These are phyloP conservation scores for Chrysoporthe deuterocubensis DNA, from an alignment of 2,329 filamentous ascomycete species.

Conservation along the genomic window DNA sequence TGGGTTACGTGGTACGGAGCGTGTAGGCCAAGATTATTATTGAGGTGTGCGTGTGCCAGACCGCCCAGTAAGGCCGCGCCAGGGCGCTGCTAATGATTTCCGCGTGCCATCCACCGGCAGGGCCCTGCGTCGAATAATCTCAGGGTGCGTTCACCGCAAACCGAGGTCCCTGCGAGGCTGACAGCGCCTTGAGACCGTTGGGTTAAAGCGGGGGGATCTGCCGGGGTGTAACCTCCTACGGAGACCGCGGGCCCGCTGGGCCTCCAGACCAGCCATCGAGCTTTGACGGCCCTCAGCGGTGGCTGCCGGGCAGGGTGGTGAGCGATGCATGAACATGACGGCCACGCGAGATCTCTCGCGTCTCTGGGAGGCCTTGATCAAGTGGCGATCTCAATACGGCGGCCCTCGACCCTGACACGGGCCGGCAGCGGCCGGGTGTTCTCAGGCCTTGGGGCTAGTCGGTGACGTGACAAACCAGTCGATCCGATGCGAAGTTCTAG, in stretches of 20 bases:
- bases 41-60: neutral
- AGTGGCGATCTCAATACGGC: slow-evolving; percentile 12
- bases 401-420: neutral
- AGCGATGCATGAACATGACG: neutral
- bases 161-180: neutral
- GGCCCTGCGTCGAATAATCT: no score
- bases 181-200: neutral
- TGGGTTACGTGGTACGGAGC: neutral
- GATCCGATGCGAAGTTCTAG: slow-evolving; percentile 15
- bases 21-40: neutral
- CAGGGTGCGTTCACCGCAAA: neutral
- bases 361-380: neutral
- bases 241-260: slow-evolving; percentile 10
- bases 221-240: slow-evolving; percentile 26
- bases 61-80: neutral
- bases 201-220: slow-evolving; percentile 19
- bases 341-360: neutral
- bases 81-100: neutral
- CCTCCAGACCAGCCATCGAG: neutral
- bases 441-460: slow-evolving; percentile 6
- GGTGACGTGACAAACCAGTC: slow-evolving; percentile 11
- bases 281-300: neutral
- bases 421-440: neutral
- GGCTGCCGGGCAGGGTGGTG: no score
- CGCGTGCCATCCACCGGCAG: neutral